phyloP scores from a whole-genome alignment of 441 rosid species.

The California macrophylla region DNA sequence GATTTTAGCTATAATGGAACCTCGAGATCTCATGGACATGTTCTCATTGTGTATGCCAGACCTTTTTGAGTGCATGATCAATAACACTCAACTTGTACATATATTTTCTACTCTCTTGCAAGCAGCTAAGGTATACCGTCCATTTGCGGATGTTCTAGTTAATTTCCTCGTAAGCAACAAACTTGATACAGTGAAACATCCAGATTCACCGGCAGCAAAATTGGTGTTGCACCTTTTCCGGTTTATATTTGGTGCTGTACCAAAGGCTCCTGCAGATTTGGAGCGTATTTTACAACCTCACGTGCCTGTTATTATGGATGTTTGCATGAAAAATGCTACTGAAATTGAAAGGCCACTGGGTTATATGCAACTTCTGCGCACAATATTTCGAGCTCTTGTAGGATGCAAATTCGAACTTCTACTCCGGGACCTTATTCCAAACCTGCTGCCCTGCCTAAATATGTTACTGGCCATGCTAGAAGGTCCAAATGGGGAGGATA shows the following conservation, averaged over 20 bases:
- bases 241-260: slow-evolving; percentile 78
- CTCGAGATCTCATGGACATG: slow-evolving; percentile 98
- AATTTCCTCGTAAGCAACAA: slow-evolving; percentile 79
- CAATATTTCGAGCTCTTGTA: slow-evolving; percentile 84
- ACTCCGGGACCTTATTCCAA: slow-evolving; percentile 72
- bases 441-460: slow-evolving; percentile 84
- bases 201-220: slow-evolving; percentile 77
- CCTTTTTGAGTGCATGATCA: slow-evolving; percentile 94
- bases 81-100: slow-evolving; percentile 71
- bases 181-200: slow-evolving; percentile 72
- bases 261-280: slow-evolving; percentile 84
- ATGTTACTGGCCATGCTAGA: slow-evolving; percentile 90
- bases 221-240: slow-evolving; percentile 82
- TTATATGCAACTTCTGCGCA: slow-evolving; percentile 84
- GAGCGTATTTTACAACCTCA: slow-evolving; percentile 92
- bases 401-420: slow-evolving; percentile 92
- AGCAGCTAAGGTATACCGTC: slow-evolving; percentile 69
- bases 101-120: slow-evolving; percentile 80
- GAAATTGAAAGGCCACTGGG: slow-evolving; percentile 92
- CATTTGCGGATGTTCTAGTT: slow-evolving; percentile 85
- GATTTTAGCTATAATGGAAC: slow-evolving; percentile 87
- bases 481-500: slow-evolving; percentile 90
- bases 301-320: slow-evolving; percentile 85
- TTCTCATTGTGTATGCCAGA: slow-evolving; percentile 92
- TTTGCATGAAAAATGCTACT: slow-evolving; percentile 84